Evolutionary conservation across 208 protist species (phyloP), one percentile per base, ranked within the genome.

Genomic region (Wallacemonas sp.): DNA sequence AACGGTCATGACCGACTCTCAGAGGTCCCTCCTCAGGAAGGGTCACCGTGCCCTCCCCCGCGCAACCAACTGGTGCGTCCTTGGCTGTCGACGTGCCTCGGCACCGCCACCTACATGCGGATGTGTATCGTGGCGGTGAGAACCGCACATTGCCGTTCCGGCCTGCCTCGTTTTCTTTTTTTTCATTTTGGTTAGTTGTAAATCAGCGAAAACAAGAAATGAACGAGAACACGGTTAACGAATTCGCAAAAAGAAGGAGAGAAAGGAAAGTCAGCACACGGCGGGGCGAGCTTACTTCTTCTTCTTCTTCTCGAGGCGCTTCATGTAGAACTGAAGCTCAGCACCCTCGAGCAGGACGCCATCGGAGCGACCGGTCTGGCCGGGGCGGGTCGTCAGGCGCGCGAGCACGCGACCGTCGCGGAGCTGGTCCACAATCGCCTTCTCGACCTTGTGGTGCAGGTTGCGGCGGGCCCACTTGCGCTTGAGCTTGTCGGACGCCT

Each of bases 321-420:
- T 97, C 65, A 94, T 59, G 95, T 99, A 99, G 98, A 99, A 99
- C 67, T 98, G 91, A 32, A 99, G 91, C 87, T 99, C 99, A 29
- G 97, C 90, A 67, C 98, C 99, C 87, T 99, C 99, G 30, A 99
- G 94, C 76, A 99, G 86, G 78, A 99, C 98, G 71, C 99, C 99
- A 75, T 99, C 98, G 76, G 87, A 89, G 63, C 95, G 89, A 63
- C 98, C 99, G 67, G 82, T 92, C 91, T 99, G 99, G 48, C 99
- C 99, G 19, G 99, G 99, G 73, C 99, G 91, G 68, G 97, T 99
- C 29, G 98, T 90, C 70, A 99, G 90, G 68, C 85, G 75, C 46
- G 94, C 93, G 34, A 98, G 94, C 59, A 99, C 76, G 46, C 96
- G 95, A 64, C 98, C 98, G 68, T 94, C 89, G 36, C 83, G 82